phyloP scores from a whole-genome alignment of 257 asterid species.

The Nicotiana sylvestris region DNA sequence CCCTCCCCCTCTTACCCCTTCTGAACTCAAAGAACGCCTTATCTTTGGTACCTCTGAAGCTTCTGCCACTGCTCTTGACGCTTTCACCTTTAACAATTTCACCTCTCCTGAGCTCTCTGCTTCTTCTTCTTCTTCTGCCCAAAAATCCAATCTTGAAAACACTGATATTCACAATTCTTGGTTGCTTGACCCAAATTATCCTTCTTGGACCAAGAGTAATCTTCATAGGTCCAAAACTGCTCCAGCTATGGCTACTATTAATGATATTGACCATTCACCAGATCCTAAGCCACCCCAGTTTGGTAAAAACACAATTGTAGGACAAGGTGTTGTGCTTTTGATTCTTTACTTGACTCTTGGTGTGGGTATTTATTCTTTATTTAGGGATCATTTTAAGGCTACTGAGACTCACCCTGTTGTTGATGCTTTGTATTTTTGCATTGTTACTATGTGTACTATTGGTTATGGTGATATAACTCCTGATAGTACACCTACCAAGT shows the following conservation, averaged over 20 bases:
- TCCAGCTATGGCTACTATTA: constrained; percentile 80
- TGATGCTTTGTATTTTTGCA: constrained; percentile 90
- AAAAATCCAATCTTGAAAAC: constrained; percentile 2
- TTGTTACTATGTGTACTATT: constrained; percentile 97
- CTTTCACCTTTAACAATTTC: constrained; percentile 27
- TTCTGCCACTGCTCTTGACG: constrained; percentile 38
- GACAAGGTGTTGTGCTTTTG: constrained; percentile 68
- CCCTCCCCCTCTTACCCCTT: constrained; percentile 56
- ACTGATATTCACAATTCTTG: constrained; percentile 36
- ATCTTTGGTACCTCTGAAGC: constrained; percentile 62
- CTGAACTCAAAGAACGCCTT: constrained; percentile 65
- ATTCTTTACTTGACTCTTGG: constrained; percentile 69
- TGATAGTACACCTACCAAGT: constrained; percentile 50
- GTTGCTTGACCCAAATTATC: constrained; percentile 56
- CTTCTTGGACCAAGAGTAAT: constrained; percentile 41
- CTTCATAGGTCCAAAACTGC: constrained; percentile 87
- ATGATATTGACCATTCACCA: constrained; percentile 38
- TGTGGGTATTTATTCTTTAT: constrained; percentile 58
- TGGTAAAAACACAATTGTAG: constrained; percentile 44
- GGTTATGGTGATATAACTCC: constrained; percentile 98
- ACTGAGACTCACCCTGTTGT: constrained; percentile 75
- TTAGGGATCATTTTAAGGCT: constrained; percentile 54
- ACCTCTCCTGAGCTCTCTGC: constrained; percentile 25
- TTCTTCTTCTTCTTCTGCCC: constrained; percentile 12
- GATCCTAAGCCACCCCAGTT: constrained; percentile 46